Conservation (phyloP, 495 filamentous ascomycete genomes). For the Xylaria bambusicola region DNA sequence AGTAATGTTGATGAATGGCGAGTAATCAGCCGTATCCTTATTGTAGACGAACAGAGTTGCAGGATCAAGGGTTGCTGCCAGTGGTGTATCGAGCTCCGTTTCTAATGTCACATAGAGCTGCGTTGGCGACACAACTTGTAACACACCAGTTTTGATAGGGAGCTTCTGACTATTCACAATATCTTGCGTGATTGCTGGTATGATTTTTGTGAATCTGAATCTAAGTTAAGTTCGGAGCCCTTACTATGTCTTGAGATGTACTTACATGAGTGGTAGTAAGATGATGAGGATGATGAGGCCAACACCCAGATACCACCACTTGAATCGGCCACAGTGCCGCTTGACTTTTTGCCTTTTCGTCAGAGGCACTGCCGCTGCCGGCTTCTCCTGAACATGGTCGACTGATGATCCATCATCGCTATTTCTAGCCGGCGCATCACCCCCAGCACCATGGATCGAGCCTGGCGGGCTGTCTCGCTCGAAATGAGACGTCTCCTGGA, state of each 20-base stretch:
- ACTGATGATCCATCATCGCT: slow-evolving; percentile 24
- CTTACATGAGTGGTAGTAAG: slow-evolving; percentile 47
- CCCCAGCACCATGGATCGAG: slow-evolving; percentile 30
- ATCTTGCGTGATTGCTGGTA: slow-evolving; percentile 45
- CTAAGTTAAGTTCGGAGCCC: not conserved
- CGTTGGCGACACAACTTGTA: slow-evolving; percentile 37
- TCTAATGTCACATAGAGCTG: slow-evolving; percentile 40
- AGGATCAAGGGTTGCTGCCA: slow-evolving; percentile 38
- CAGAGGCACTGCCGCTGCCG: slow-evolving; percentile 21
- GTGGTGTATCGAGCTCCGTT: slow-evolving; percentile 39
- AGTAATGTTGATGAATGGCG: slow-evolving; percentile 38
- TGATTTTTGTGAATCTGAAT: slow-evolving; percentile 35
- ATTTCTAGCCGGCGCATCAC: slow-evolving; percentile 18
- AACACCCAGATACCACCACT: slow-evolving; percentile 45
- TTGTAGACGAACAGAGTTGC: slow-evolving; percentile 42
- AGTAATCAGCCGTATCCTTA: slow-evolving; percentile 31
- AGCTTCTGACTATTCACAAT: slow-evolving; percentile 44
- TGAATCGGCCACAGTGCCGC: slow-evolving; percentile 44
- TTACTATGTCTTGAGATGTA: not conserved
- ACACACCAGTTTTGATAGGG: slow-evolving; percentile 39
- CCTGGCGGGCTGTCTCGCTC: slow-evolving; percentile 22
- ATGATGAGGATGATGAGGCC: slow-evolving; percentile 44
- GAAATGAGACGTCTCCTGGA: slow-evolving; percentile 31
- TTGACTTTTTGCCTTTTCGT: slow-evolving; percentile 35
- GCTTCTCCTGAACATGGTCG: slow-evolving; percentile 34